phyloP scores from a whole-genome alignment of 2,329 filamentous ascomycete species.

The Hypoxylon sp. region DNA sequence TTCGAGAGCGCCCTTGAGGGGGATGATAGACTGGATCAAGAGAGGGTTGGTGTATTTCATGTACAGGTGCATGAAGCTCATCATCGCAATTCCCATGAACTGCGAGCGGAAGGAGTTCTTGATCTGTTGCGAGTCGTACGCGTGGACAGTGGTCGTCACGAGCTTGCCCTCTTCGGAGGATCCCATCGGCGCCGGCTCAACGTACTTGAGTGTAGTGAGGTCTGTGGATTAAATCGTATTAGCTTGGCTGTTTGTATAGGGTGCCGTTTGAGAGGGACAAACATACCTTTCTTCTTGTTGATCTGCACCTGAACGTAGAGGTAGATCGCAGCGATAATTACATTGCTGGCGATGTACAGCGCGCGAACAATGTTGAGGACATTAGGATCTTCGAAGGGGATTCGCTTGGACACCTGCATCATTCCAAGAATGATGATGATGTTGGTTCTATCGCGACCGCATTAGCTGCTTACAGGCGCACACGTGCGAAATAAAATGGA shows the following conservation, averaged over 20 bases:
- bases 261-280: background rate
- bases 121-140: conserved; percentile 91
- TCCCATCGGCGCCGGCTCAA: conserved; percentile 94
- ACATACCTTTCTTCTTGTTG: conserved; percentile 95
- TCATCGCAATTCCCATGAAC: conserved; percentile 97
- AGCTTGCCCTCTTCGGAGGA: conserved; percentile 95
- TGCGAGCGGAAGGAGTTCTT: conserved; percentile 88
- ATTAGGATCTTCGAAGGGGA: conserved; percentile 88
- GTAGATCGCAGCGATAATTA: conserved; percentile 88
- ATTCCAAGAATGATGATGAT: conserved; percentile 94
- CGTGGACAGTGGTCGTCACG: conserved; percentile 94
- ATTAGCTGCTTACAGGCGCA: conserved; percentile 45
- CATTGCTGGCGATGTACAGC: conserved; percentile 72
- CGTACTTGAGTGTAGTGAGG: conserved; percentile 97
- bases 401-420: conserved; percentile 98
- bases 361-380: conserved; percentile 69
- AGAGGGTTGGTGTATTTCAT: conserved; percentile 99
- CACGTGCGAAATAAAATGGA: conserved; percentile 20
- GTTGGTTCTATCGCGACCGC: conserved; percentile 76
- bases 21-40: conserved; percentile 98
- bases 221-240: conserved; percentile 66
- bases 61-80: conserved; percentile 98
- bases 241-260: conserved; percentile 1
- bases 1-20: conserved; percentile 95
- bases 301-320: conserved; percentile 87